phyloP scores from a whole-genome alignment of 2,329 filamentous ascomycete species.

The Monilinia fructicola region DNA sequence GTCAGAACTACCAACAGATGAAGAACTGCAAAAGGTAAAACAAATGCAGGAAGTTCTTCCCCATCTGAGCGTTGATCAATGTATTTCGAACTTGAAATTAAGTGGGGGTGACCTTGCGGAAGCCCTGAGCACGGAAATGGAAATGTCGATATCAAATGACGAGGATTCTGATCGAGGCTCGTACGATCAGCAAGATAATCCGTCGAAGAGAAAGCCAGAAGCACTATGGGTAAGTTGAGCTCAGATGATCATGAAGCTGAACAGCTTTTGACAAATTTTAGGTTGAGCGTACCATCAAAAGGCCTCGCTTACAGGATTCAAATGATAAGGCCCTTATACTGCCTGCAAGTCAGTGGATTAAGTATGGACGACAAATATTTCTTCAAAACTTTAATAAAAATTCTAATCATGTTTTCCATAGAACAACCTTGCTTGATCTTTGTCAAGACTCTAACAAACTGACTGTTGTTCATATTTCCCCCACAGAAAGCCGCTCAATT shows the following conservation, averaged over 20 bases:
- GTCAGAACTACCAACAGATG: neutral
- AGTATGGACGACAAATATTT: neutral
- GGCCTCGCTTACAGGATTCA: too few species aligned
- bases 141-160: neutral
- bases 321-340: neutral
- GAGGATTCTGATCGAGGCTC: neutral
- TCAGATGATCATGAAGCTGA: neutral
- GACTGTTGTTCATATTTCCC: neutral
- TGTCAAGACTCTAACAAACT: neutral
- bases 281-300: neutral
- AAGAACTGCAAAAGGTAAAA: neutral
- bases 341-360: slow-evolving; percentile 14
- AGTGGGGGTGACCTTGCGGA: slow-evolving; percentile 1
- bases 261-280: neutral
- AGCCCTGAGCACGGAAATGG: slow-evolving; percentile 2
- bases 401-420: neutral
- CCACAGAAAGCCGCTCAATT: slow-evolving; percentile 2
- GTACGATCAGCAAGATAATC: neutral
- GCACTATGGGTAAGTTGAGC: neutral
- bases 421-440: neutral
- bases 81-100: neutral
- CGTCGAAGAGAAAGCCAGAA: slow-evolving; percentile 1
- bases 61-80: neutral
- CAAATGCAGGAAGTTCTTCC: neutral
- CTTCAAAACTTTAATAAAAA: neutral